Base-by-base conservation (phyloP, 1,139 yeast species). In the Debaryomyces fabryi region DNA sequence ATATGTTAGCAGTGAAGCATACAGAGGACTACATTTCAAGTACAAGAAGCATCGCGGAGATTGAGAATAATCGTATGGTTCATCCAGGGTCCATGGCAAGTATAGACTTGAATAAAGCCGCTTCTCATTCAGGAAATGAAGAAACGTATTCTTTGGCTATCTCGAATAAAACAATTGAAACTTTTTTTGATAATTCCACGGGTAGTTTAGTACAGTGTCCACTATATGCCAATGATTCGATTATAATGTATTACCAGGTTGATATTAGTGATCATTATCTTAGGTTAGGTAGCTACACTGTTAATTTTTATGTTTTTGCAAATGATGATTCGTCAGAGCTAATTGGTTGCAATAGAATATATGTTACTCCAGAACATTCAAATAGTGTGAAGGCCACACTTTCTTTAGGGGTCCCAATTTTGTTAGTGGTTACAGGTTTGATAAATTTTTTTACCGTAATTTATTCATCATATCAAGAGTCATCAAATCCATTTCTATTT, bases 401-500 rank as follows among this genome's bases (percentile, higher is more conserved):
- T 6, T 60, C 75, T 39, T 60, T 63, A 15, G 76, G 79, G 4
- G 69, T 82, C 15, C 62, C 74, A 5, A 64, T 68, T 13, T 63
- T 78, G 12, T 60, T 80, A n/a, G 57, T 78, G 4, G 69, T 71
- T 3, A 68, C 85, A 1, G 70, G 74, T 4, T 51, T 72, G 2
- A 62, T 81, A 20, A 71, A 82, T 43, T 63, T 72, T 39, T 58
- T 78, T 36, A 74, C 79, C 5, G 71, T 79, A 47, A 62, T 75
- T 10, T 64, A 71, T 51, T 82, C 87, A 42, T 82, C 86, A 0
- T 79, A 84, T 69, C 85, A 83, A 52, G 88, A 85, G 55, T 77
- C 88, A 1, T 66, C 76, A 8, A 81, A 83, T 54, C 82, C 85
- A 2, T 82, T 81, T 52, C 61, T 83, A 34, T 76, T 80, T 62